Percentiles rank a stretch among this genome's conserved stretches.
Evolutionary conservation across 805 yeast species (phyloP).

Genomic region (Saccharomycopsis selenospora): DNA sequence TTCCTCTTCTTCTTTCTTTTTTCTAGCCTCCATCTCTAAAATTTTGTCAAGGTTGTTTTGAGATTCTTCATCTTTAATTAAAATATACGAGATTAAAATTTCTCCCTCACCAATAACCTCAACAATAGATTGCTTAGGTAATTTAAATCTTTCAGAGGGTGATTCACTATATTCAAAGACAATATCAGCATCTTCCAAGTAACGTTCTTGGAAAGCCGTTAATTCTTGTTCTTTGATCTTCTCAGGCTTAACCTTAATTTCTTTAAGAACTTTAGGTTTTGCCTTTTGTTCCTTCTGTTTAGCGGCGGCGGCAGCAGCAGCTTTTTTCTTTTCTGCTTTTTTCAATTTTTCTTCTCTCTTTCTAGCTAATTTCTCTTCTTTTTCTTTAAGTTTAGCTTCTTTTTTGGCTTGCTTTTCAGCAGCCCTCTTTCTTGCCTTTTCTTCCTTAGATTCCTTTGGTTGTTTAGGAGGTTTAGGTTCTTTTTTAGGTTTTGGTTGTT

Average conservation of each 20-base stretch:
- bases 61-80: conserved; percentile 22
- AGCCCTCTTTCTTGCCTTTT: conserved; percentile 21
- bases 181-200: conserved; percentile 59
- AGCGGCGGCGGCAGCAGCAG: conserved; percentile 11
- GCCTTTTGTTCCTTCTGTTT: conserved; percentile 17
- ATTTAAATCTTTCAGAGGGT: conserved; percentile 59
- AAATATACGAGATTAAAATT: conserved; percentile 32
- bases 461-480: conserved; percentile 17
- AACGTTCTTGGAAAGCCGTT: conserved; percentile 73
- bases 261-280: conserved; percentile 6
- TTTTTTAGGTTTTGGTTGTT: conserved; percentile 23
- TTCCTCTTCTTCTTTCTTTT: conserved; percentile 23
- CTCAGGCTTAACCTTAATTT: conserved; percentile 19
- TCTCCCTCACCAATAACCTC: conserved; percentile 43
- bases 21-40: conserved; percentile 20
- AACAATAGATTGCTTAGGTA: conserved; percentile 72
- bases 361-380: conserved; percentile 18
- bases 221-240: conserved; percentile 44
- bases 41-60: conserved; percentile 4
- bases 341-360: conserved; percentile 21
- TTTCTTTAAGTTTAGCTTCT: conserved; percentile 19
- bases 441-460: conserved; percentile 10
- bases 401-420: conserved; percentile 19
- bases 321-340: conserved; percentile 22
- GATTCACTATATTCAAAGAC: conserved; percentile 82